Conservation (phyloP, 225 moss, liverwort and hornwort genomes). For the Marchantia paleacea region DNA sequence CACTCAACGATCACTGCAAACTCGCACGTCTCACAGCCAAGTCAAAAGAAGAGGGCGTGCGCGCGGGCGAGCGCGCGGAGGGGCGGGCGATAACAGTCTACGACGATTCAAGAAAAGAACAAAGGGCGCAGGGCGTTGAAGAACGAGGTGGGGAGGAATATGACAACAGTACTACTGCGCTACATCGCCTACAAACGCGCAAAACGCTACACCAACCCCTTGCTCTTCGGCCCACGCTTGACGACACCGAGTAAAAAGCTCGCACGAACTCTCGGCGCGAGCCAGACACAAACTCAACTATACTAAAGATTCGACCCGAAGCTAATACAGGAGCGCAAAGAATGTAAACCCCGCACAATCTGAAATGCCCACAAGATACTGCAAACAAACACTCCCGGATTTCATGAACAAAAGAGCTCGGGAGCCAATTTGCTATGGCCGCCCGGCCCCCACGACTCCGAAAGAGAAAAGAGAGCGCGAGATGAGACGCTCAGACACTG, state of each 20-base stretch:
- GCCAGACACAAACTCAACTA: background rate
- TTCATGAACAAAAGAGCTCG: background rate
- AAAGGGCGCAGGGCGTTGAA: background rate
- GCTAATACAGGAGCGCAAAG: background rate
- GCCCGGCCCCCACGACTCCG: background rate
- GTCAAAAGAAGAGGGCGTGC: background rate
- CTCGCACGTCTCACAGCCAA: conserved; percentile 9
- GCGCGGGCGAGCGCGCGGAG: background rate
- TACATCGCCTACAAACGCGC: background rate
- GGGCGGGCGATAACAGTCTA: conserved; percentile 1
- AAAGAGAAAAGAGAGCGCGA: background rate
- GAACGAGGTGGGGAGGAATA: background rate
- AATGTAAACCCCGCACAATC: background rate
- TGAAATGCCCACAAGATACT: conserved; percentile 1
- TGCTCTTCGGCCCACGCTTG: background rate
- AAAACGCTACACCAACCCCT: conserved; percentile 14
- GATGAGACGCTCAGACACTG: background rate
- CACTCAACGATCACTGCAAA: background rate
- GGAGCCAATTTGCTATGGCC: conserved; percentile 6
- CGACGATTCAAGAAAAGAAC: background rate
- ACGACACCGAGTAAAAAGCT: conserved; percentile 11
- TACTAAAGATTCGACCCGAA: background rate
- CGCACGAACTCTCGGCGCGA: conserved; percentile 5
- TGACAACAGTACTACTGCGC: conserved; percentile 11
- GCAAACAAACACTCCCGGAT: background rate